Evolutionary conservation across 768 basidiomycete genomes (phyloP).

Genomic region (Grammothele lineata): DNA sequence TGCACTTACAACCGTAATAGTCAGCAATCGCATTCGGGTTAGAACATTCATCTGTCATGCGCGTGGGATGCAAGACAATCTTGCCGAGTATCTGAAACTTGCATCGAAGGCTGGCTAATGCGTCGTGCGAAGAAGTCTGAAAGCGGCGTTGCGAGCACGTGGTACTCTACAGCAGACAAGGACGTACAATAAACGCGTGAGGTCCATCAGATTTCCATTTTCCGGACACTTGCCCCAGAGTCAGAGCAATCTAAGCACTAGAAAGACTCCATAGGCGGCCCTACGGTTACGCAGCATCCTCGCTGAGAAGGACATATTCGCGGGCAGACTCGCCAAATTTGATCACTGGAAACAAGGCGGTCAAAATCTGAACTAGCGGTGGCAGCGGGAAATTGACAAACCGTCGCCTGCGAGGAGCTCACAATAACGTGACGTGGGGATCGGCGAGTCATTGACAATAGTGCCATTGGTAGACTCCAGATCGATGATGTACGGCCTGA

Average conservation of each 20-base stretch:
- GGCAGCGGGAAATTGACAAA: conserved; percentile 31
- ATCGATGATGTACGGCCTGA: conserved; percentile 94
- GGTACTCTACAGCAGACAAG: conserved; percentile 3
- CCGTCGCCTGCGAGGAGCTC: conserved; percentile 79
- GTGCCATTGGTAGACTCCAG: conserved; percentile 98
- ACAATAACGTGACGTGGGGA: conserved; percentile 85
- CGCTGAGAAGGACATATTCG: conserved; percentile 85
- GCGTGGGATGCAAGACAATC: too few species aligned
- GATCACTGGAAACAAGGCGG: conserved; percentile 48
- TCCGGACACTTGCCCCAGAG: too few species aligned
- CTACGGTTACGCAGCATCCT: conserved; percentile 44
- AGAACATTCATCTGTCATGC: too few species aligned
- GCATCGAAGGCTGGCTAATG: too few species aligned
- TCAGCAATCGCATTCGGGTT: too few species aligned
- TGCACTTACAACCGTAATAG: too few species aligned
- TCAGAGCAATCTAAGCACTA: too few species aligned
- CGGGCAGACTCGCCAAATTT: conserved; percentile 79
- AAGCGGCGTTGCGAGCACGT: neutral
- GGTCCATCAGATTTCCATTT: too few species aligned
- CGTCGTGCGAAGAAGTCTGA: too few species aligned
- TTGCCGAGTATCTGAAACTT: too few species aligned
- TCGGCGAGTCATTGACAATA: conserved; percentile 78
- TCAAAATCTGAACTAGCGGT: neutral
- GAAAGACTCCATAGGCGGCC: too few species aligned
- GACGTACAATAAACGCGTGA: conserved; percentile 2